phyloP scores from a whole-genome alignment of 2,329 filamentous ascomycete species.

The Beauveria bassiana region DNA sequence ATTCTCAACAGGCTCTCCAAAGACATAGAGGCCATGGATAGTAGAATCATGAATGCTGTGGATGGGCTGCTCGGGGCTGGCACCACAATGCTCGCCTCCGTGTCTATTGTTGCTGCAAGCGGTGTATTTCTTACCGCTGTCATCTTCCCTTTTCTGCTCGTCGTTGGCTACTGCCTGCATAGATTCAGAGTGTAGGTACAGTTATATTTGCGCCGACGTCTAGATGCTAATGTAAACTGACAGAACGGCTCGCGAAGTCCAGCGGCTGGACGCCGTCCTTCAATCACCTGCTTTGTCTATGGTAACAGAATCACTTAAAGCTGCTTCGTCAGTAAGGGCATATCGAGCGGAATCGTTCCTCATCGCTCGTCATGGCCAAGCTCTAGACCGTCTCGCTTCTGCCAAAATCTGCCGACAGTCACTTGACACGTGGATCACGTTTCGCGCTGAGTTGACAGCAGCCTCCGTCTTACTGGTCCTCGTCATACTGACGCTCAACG shows the following conservation, averaged over 20 bases:
- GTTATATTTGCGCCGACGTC: neutral
- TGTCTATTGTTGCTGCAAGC: neutral
- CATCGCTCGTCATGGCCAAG: neutral
- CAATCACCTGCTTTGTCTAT: neutral
- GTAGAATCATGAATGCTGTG: conserved; percentile 4
- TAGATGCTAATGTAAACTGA: neutral
- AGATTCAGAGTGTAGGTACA: neutral
- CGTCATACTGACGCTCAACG: neutral
- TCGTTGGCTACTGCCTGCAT: conserved; percentile 1
- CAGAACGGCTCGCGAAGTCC: conserved; percentile 1
- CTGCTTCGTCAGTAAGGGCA: neutral
- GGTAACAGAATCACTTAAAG: neutral
- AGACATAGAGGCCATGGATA: conserved; percentile 6
- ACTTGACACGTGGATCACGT: conserved; percentile 7
- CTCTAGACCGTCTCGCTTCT: neutral
- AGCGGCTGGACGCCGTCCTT: conserved; percentile 2
- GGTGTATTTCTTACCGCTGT: neutral
- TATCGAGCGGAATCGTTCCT: conserved; percentile 1
- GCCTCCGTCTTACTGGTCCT: neutral
- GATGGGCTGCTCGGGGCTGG: neutral
- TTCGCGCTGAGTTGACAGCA: neutral
- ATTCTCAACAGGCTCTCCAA: conserved; percentile 5
- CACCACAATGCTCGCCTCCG: conserved; percentile 4
- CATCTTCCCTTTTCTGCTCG: neutral
- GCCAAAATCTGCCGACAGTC: neutral